Conservation (phyloP, 176 grass and related monocot genomes). For the Calamus simplicifolius region DNA sequence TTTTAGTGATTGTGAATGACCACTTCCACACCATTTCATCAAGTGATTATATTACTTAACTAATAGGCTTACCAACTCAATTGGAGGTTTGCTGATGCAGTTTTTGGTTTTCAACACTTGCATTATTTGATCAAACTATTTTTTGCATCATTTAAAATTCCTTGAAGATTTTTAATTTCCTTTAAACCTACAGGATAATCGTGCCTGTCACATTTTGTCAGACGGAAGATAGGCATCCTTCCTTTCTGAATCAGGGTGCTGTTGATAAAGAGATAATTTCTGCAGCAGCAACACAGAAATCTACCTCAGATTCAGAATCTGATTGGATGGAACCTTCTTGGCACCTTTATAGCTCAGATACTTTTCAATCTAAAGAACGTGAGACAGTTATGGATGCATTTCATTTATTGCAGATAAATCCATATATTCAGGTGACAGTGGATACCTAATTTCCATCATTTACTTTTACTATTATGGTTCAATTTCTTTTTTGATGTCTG, state of each 20-base stretch:
- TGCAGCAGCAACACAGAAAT: background rate
- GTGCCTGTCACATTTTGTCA: constrained; percentile 10
- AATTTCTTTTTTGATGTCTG: too few relatives aligned
- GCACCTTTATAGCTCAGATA: constrained; percentile 36
- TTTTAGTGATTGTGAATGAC: too few relatives aligned
- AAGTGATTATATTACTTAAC: too few relatives aligned
- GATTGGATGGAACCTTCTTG: constrained; percentile 54
- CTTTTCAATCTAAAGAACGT: constrained; percentile 37
- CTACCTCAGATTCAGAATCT: constrained; percentile 31
- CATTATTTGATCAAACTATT: too few relatives aligned
- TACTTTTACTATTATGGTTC: too few relatives aligned
- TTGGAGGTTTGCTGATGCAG: too few relatives aligned
- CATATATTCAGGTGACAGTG: constrained; percentile 60
- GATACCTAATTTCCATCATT: too few relatives aligned
- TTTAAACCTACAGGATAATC: constrained; percentile 17
- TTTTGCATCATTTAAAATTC: too few relatives aligned
- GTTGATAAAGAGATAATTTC: constrained; percentile 13
- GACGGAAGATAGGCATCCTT: constrained; percentile 1
- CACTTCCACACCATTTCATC: too few relatives aligned
- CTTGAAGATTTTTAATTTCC: background rate
- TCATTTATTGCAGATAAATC: constrained; percentile 33
- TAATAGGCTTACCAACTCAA: too few relatives aligned
- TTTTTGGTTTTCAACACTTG: too few relatives aligned
- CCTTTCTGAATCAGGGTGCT: constrained; percentile 7
- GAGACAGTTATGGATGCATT: constrained; percentile 60